Percentiles rank a stretch among this genome's conserved stretches.
These are phyloP conservation scores for Zygotorulaspora mrakii DNA, from an alignment of 1,139 yeast species.

Conservation along the genomic window DNA sequence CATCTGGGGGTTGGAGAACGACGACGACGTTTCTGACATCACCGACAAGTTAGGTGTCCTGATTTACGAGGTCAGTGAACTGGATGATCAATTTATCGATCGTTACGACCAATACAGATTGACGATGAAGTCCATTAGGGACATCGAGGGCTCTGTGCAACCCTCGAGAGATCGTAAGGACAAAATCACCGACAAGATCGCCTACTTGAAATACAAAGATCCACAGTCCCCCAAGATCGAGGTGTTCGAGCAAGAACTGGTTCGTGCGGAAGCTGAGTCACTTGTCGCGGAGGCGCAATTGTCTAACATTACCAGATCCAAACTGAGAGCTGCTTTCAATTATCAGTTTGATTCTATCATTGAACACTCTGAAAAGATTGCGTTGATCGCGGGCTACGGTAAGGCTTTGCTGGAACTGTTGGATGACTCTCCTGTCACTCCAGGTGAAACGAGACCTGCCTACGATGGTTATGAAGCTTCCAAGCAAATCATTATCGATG, in stretches of 20 bases:
- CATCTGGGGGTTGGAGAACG: constrained; percentile 97
- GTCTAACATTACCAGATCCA: constrained; percentile 95
- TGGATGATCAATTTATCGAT: constrained; percentile 97
- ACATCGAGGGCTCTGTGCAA: constrained; percentile 95
- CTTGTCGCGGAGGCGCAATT: constrained; percentile 98
- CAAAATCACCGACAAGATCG: constrained; percentile 95
- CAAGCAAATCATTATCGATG: constrained; percentile 94
- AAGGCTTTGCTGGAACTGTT: constrained; percentile 92
- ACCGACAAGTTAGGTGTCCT: constrained; percentile 96
- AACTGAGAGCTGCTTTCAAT: constrained; percentile 94
- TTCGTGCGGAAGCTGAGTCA: constrained; percentile 98
- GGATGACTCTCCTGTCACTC: constrained; percentile 96
- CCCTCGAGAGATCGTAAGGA: constrained; percentile 98
- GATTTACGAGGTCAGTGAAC: constrained; percentile 93
- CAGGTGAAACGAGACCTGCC: constrained; percentile 98
- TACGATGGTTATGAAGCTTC: constrained; percentile 98
- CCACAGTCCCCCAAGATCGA: constrained; percentile 95
- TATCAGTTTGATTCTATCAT: constrained; percentile 95
- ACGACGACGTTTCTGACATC: constrained; percentile 94
- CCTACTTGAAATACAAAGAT: constrained; percentile 95
- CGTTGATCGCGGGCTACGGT: constrained; percentile 97
- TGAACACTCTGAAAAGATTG: constrained; percentile 94
- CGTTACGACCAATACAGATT: constrained; percentile 96
- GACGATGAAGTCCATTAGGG: constrained; percentile 90
- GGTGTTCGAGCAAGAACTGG: constrained; percentile 95